Evolutionary conservation across 2,329 filamentous ascomycete genomes (phyloP).

Genomic region (Thermomyces lanuginosus): DNA sequence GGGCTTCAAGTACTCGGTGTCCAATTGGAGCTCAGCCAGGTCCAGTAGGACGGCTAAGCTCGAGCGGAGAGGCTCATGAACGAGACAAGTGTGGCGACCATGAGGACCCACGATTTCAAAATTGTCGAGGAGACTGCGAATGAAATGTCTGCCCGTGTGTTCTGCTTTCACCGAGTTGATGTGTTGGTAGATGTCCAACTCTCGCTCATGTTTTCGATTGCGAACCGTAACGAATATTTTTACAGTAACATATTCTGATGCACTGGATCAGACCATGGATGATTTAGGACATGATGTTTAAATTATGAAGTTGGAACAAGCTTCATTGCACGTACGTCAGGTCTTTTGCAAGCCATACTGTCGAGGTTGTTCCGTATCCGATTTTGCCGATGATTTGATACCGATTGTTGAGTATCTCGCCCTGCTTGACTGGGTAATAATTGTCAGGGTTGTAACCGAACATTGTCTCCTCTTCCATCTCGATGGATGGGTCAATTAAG

Average conservation of each 20-base stretch:
- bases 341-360: slow-evolving; percentile 20
- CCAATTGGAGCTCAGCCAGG: slow-evolving; percentile 21
- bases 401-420: slow-evolving; percentile 13
- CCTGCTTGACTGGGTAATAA: slow-evolving; percentile 16
- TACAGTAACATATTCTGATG: slow-evolving; percentile 10
- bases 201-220: slow-evolving; percentile 8
- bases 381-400: slow-evolving; percentile 23
- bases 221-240: slow-evolving; percentile 12
- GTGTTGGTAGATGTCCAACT: slow-evolving; percentile 28
- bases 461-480: slow-evolving; percentile 4
- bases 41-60: slow-evolving; percentile 24
- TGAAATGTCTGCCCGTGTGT: slow-evolving; percentile 16
- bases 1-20: slow-evolving; percentile 14
- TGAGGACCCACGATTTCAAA: slow-evolving; percentile 4
- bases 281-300: neutral
- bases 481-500: neutral
- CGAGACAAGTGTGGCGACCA: slow-evolving; percentile 17
- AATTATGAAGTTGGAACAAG: no score
- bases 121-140: slow-evolving; percentile 8
- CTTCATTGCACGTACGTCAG: slow-evolving; percentile 5
- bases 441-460: slow-evolving; percentile 2
- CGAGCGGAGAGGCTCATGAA: slow-evolving; percentile 29
- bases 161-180: slow-evolving; percentile 13
- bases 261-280: neutral
- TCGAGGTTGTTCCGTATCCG: slow-evolving; percentile 22